Conservation (phyloP, 169 alveolate genomes). For the Cyclospora cayetanensis region DNA sequence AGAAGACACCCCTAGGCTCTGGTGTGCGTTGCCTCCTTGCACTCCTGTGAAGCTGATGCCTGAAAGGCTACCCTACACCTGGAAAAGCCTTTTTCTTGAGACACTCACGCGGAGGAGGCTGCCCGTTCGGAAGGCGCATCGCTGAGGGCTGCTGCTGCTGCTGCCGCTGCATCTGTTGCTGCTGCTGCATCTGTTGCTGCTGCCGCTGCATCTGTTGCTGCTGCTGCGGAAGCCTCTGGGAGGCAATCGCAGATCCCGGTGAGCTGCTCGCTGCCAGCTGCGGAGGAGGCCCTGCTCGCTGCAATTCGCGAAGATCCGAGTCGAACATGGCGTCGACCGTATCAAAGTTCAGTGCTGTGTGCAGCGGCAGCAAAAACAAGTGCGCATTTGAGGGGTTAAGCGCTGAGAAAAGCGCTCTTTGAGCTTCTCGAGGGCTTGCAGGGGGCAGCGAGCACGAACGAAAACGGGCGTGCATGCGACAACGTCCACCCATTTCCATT, state of each 20-base stretch:
- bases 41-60: too few species aligned
- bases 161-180: slow-evolving; percentile 50
- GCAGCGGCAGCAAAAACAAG: background rate
- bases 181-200: slow-evolving; percentile 32
- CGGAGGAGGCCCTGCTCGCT: slow-evolving; percentile 33
- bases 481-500: background rate
- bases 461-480: background rate
- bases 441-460: too few species aligned
- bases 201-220: slow-evolving; percentile 10
- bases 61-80: too few species aligned
- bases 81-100: too few species aligned
- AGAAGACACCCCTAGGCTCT: too few species aligned
- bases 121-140: background rate
- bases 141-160: slow-evolving; percentile 45
- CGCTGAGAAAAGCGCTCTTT: too few species aligned
- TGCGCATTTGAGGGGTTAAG: too few species aligned
- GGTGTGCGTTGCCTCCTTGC: too few species aligned
- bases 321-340: slow-evolving; percentile 57
- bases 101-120: slow-evolving; percentile 30
- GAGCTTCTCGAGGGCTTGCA: too few species aligned
- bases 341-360: slow-evolving; percentile 52
- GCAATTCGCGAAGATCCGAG: slow-evolving; percentile 61
- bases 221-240: slow-evolving; percentile 47
- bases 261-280: background rate
- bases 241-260: background rate